A percentile compares a stretch with the other conserved stretches of the same genome.
Conservation (phyloP, 441 rosid genomes). For the Erysimum pusillum region DNA sequence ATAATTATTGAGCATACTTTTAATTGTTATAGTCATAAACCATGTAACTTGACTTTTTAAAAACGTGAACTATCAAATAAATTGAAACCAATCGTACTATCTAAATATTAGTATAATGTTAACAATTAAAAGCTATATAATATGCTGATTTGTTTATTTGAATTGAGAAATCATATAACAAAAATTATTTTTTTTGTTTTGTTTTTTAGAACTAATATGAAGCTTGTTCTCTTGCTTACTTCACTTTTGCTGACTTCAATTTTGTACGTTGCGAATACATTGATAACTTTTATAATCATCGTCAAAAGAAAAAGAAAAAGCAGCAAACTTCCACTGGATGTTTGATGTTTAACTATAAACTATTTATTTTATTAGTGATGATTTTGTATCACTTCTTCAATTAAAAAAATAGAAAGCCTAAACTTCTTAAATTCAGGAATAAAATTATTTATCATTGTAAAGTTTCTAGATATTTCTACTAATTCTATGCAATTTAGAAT, state of each 20-base stretch:
- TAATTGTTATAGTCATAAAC: not conserved
- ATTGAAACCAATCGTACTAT: not conserved
- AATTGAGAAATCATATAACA: not conserved
- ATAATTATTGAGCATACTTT: no score
- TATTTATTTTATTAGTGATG: no score
- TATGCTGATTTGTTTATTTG: not conserved
- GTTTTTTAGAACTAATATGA: not conserved
- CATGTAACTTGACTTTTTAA: not conserved
- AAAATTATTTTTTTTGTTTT: not conserved
- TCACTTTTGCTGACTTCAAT: not conserved
- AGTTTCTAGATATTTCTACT: no score
- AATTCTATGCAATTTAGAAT: no score
- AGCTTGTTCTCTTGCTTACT: not conserved
- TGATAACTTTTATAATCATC: not conserved
- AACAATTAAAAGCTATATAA: not conserved
- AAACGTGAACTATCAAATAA: not conserved
- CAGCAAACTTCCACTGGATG: no score
- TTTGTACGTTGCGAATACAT: not conserved
- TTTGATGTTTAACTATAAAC: no score
- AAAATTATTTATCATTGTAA: no score
- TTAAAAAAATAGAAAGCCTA: no score
- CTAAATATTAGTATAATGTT: not conserved
- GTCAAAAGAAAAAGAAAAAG: not conserved
- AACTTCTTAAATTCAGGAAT: no score
- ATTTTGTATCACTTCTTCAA: no score